Conservation (phyloP, 345 rosid species). For the Salix exigua region DNA sequence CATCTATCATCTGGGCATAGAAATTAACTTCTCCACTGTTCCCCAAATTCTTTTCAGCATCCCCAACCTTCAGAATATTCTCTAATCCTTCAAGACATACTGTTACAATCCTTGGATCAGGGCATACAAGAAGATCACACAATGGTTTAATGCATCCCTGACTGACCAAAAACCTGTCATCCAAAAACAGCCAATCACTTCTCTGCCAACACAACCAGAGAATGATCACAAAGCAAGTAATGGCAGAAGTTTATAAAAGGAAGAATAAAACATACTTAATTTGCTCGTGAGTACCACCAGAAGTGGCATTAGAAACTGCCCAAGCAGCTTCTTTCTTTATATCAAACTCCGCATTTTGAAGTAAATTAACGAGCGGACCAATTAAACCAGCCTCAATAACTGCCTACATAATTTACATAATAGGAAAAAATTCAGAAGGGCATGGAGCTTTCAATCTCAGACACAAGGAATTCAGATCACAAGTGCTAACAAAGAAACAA, state of each 20-base stretch:
- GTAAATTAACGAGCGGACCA: slow-evolving; percentile 18
- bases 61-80: slow-evolving; percentile 27
- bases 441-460: not conserved
- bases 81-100: slow-evolving; percentile 30
- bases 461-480: not conserved
- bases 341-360: slow-evolving; percentile 30
- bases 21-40: slow-evolving; percentile 14
- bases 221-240: not conserved
- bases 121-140: slow-evolving; percentile 31
- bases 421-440: not conserved
- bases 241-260: not conserved
- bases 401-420: slow-evolving; percentile 13
- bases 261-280: slow-evolving; percentile 15
- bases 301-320: slow-evolving; percentile 32
- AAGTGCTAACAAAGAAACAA: not conserved
- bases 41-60: slow-evolving; percentile 19
- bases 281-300: slow-evolving; percentile 21
- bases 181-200: not conserved
- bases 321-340: slow-evolving; percentile 36
- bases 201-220: not conserved
- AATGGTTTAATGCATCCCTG: slow-evolving; percentile 29
- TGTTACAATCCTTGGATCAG: slow-evolving; percentile 30
- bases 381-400: slow-evolving; percentile 21
- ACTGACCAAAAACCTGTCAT: slow-evolving; percentile 20
- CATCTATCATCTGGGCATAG: slow-evolving; percentile 20